Base-by-base conservation (phyloP, 2,329 filamentous ascomycete species). In the Fusarium sp. region DNA sequence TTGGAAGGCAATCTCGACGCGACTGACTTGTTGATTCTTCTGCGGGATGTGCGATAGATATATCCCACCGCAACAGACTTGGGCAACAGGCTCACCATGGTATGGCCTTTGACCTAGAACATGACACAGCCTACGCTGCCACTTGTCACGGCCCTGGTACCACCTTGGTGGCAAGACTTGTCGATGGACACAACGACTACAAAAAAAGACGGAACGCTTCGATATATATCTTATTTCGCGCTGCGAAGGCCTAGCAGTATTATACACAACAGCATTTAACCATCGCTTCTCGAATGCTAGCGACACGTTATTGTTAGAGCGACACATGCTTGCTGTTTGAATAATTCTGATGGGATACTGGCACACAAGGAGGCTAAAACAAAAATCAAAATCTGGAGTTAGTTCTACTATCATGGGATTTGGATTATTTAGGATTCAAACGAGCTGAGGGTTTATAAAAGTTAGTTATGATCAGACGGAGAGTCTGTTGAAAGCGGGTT, bases 41-140 rank as follows among this genome's bases (percentile, higher is more conserved):
- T 60, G 60, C 57, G 59, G 46, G 62, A 71, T 56, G 56, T 60
- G 67, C 43, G 71, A 67, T 71, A 74, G 70, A 74, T 71, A 70
- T 74, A 71, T 72, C 70, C 54, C 66, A 62, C 68, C 57, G 63
- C 59, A 56, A 54, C 53, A 49, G 54, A 58, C 26, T 54, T 64
- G 53, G 51, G 59, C 33, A 53, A 47, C 58, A 66, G 46, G 55
- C 33, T 45, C 45, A 39, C 49, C 47, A 49, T 30, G 43, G 43
- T 24, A 35, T 41, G 46, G 30, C 28, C 54, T 49, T 37, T 40
- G 54, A 24, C 22, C 20, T n/a, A 24, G 32, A 56, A 32, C 53
- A 40, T 39, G 20, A 17, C 49, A 26, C 41, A 41, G 30, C 39
- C 28, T 30, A 17, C 26, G 39, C 37, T 44, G 22, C 41, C 7